phyloP scores from a whole-genome alignment of 2,329 filamentous ascomycete species.

The Hypoxylon sp. region DNA sequence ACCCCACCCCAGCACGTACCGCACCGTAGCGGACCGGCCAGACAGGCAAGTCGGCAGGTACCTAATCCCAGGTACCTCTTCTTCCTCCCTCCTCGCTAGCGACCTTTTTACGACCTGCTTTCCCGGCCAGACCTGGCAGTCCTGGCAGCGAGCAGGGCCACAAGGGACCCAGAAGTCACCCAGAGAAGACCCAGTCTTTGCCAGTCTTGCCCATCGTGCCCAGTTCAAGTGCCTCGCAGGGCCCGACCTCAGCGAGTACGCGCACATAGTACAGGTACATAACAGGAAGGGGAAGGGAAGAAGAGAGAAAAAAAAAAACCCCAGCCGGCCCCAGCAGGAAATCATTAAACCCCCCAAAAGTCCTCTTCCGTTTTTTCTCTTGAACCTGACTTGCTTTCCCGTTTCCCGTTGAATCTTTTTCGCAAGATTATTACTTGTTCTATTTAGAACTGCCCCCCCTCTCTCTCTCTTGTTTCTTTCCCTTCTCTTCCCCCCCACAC shows the following conservation, averaged over 20 bases:
- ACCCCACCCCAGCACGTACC: too few relatives aligned
- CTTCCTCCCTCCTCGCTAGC: conserved; percentile 33
- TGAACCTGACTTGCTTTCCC: conserved; percentile 48
- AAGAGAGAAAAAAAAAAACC: conserved; percentile 24
- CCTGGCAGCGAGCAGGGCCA: background rate
- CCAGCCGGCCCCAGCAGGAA: conserved; percentile 43
- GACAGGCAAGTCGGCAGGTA: too few relatives aligned
- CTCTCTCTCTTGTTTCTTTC: conserved; percentile 47
- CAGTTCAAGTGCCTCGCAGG: too few relatives aligned
- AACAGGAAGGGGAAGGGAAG: too few relatives aligned
- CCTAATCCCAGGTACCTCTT: conserved; percentile 15
- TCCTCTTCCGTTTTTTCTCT: conserved; percentile 47
- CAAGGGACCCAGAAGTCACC: background rate
- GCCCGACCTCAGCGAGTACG: too few relatives aligned
- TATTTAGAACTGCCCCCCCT: conserved; percentile 52
- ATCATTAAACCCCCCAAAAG: conserved; percentile 47
- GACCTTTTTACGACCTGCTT: too few relatives aligned
- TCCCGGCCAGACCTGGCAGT: conserved; percentile 27
- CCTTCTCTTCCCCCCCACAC: conserved; percentile 30
- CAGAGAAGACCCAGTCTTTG: background rate
- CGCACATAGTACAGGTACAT: too few relatives aligned
- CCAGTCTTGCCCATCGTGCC: background rate
- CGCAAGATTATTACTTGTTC: conserved; percentile 45
- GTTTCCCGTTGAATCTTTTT: conserved; percentile 52
- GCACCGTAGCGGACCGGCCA: too few relatives aligned